Percentiles rank a stretch among this genome's conserved stretches.
phyloP scores from a whole-genome alignment of 805 yeast species.

The Metschnikowia hibisci region DNA sequence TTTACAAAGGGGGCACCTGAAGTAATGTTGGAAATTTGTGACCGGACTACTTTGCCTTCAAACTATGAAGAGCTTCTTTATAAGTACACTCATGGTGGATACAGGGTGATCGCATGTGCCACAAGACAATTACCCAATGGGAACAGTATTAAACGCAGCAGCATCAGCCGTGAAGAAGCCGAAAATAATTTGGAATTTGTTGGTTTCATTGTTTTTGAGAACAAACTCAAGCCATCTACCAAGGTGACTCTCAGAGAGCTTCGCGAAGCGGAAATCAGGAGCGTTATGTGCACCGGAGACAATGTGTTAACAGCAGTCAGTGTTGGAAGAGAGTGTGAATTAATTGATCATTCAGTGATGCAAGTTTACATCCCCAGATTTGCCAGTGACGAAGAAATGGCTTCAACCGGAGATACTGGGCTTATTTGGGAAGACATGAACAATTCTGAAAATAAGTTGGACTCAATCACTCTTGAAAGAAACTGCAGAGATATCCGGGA shows the following conservation, averaged over 20 bases:
- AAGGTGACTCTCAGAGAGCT: slow-evolving; percentile 56
- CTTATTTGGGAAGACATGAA: slow-evolving; percentile 68
- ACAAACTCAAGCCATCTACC: slow-evolving; percentile 75
- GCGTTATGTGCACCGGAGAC: slow-evolving; percentile 97
- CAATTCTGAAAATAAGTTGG: slow-evolving; percentile 52
- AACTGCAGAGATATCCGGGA: slow-evolving; percentile 21
- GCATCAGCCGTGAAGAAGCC: slow-evolving; percentile 55
- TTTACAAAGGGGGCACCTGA: slow-evolving; percentile 98
- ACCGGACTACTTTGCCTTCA: slow-evolving; percentile 63
- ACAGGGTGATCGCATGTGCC: slow-evolving; percentile 94
- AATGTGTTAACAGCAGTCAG: slow-evolving; percentile 91
- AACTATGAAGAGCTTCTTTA: slow-evolving; percentile 72
- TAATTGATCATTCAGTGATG: slow-evolving; percentile 43
- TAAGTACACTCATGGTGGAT: slow-evolving; percentile 88
- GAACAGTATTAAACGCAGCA: slow-evolving; percentile 6
- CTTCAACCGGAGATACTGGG: slow-evolving; percentile 30
- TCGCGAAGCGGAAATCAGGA: slow-evolving; percentile 66
- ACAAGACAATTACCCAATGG: slow-evolving; percentile 42
- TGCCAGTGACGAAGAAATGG: slow-evolving; percentile 30
- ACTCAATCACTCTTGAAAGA: slow-evolving; percentile 60
- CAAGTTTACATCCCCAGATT: slow-evolving; percentile 54
- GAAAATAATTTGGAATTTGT: slow-evolving; percentile 69
- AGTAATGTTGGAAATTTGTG: slow-evolving; percentile 76
- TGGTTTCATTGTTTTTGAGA: slow-evolving; percentile 92
- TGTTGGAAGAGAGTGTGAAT: slow-evolving; percentile 81